Evolutionary conservation across 257 asterid genomes (phyloP), one percentile per base, ranked within the genome.

Genomic region (Fraxinus anomala): DNA sequence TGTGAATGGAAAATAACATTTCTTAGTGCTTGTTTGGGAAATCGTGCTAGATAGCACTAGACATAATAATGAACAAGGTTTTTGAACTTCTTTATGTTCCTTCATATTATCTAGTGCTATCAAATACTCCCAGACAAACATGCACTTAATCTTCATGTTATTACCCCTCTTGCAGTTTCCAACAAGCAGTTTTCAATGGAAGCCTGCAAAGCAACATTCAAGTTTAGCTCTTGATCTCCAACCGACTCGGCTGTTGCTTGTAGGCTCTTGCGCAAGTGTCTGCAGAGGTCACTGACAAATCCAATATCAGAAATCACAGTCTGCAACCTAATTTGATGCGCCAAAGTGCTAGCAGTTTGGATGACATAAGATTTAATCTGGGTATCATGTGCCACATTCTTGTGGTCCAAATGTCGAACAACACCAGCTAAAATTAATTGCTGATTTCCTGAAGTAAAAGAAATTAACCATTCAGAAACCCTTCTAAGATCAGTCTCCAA

Each of bases 81-180:
- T 49, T 51, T 51, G 23, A 42, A 47, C n/a, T 54, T 56, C 26
- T 6, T 17, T 56, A 17, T 17, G 66, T n/a, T 56, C 26, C 17
- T 26, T 24, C 6, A 11, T 10, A 61, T 7, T 10, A 63, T 26
- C 19, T 63, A 24, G 69, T 26, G 36, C 17, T 26, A 26, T 63
- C 33, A 63, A 21, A 23, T 26, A 63, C 34, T 23, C 19, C 31
- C 33, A 63, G 13, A 19, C 5, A 23, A 63, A 26, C 36, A 63
- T 63, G 34, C 66, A 63, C 5, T 31, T 37, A 39, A 73, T 37
- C 36, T 30, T 61, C 73, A 66, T 80, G 84, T 26, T 37, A 79
- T 86, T 93, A 96, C 99, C 99, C 98, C 99, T 87, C 85, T 91
- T 36, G 92, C 96, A 69, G 91, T 91, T 91, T 96, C 99, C 82